phyloP scores from a whole-genome alignment of 768 basidiomycete genomes.

The Hypsizygus marmoreus region DNA sequence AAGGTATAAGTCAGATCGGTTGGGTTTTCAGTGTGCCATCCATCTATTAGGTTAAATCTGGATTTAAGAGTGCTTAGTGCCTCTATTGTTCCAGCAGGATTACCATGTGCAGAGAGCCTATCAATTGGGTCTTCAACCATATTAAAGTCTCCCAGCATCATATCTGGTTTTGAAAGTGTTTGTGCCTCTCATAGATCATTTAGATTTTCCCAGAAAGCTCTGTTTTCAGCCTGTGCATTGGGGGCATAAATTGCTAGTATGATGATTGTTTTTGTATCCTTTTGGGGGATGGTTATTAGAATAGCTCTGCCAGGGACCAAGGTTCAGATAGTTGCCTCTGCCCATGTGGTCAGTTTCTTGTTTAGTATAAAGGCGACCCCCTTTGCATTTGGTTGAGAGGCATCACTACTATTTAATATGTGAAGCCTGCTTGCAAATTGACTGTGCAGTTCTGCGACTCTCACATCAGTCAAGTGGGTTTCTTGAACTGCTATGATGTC shows the following conservation, averaged over 20 bases:
- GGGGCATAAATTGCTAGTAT: neutral
- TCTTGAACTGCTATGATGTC: constrained; percentile 32
- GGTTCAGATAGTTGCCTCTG: no score
- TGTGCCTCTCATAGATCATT: neutral
- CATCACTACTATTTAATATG: constrained; percentile 19
- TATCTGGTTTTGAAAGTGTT: constrained; percentile 27
- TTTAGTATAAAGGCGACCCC: constrained; percentile 39
- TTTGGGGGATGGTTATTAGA: constrained; percentile 12
- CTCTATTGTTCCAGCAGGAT: constrained; percentile 11
- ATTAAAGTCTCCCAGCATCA: constrained; percentile 45
- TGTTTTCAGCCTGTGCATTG: neutral
- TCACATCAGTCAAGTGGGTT: constrained; percentile 27
- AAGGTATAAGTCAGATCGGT: constrained; percentile 25
- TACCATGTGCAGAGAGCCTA: constrained; percentile 24
- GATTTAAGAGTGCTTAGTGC: constrained; percentile 24
- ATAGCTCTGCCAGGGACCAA: constrained; percentile 25
- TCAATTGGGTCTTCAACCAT: constrained; percentile 39
- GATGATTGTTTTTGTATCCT: neutral
- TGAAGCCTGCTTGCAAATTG: constrained; percentile 14
- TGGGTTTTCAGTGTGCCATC: constrained; percentile 31
- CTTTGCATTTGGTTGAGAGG: constrained; percentile 17
- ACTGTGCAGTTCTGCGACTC: constrained; percentile 2
- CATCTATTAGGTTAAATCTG: constrained; percentile 23
- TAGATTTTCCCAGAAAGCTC: neutral
- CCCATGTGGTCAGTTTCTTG: constrained; percentile 22